phyloP scores from a whole-genome alignment of 2,329 filamentous ascomycete species.

The Fusarium sp. region DNA sequence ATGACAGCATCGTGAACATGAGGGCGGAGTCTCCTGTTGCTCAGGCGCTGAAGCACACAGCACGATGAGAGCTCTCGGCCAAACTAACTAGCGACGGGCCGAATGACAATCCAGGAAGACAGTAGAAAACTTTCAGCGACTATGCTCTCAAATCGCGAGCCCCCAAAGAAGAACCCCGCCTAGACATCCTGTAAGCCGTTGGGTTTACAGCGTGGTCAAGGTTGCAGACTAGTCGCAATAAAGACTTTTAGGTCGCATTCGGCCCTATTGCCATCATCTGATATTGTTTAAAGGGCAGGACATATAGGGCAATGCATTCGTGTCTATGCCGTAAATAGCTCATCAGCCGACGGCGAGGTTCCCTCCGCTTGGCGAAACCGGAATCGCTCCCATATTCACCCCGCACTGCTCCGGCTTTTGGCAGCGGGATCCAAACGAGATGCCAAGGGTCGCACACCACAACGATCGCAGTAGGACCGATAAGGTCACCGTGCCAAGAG shows the following conservation, averaged over 20 bases:
- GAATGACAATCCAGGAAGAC: constrained; percentile 2
- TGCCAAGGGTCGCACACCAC: not conserved
- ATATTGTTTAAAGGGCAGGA: constrained; percentile 4
- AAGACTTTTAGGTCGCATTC: not conserved
- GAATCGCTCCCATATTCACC: constrained; percentile 3
- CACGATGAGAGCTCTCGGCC: not conserved
- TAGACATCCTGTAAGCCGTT: not conserved
- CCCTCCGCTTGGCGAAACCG: constrained; percentile 8
- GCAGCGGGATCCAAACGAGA: not conserved
- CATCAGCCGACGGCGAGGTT: constrained; percentile 3
- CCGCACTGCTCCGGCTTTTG: constrained; percentile 10
- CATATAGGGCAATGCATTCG: constrained; percentile 5
- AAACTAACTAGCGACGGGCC: constrained; percentile 4
- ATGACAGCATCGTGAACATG: not conserved
- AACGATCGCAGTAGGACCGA: constrained; percentile 3
- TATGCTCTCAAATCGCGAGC: not conserved
- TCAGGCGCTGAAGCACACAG: not conserved
- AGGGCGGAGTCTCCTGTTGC: constrained; percentile 10
- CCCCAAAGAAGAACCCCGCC: not conserved
- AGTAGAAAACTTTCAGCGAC: not conserved
- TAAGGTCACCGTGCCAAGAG: not conserved
- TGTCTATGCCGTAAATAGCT: constrained; percentile 7
- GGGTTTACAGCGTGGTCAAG: not conserved
- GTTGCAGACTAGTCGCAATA: not conserved
- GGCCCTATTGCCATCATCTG: constrained; percentile 2